These are phyloP conservation scores for Bauhinia variegata DNA, from an alignment of 306 rosid genomes.

Conservation along the genomic window DNA sequence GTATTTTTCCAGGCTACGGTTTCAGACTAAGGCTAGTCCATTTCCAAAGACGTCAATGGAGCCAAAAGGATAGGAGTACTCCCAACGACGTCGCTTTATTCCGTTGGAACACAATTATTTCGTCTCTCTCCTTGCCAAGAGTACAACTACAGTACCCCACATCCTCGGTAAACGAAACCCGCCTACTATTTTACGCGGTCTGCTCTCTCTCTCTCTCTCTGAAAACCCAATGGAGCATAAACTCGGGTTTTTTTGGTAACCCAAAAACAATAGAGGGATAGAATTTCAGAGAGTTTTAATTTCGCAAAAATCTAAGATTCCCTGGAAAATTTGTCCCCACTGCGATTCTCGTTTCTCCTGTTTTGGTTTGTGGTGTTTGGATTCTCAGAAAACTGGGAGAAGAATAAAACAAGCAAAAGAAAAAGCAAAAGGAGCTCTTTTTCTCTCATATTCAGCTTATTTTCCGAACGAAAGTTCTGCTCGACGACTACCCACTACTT, in stretches of 20 bases:
- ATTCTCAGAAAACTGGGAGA: slow-evolving; percentile 43
- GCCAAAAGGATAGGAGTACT: too few relatives aligned
- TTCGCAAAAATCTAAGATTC: slow-evolving; percentile 37
- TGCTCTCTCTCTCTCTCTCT: slow-evolving; percentile 15
- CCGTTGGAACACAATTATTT: not conserved
- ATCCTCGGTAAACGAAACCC: slow-evolving; percentile 35
- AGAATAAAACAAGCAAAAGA: slow-evolving; percentile 20
- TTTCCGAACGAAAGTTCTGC: slow-evolving; percentile 30
- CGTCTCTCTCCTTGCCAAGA: not conserved
- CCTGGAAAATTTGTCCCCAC: slow-evolving; percentile 50
- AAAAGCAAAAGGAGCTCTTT: slow-evolving; percentile 33
- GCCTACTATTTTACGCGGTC: not conserved
- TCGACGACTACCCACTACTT: slow-evolving; percentile 26
- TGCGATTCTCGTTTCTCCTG: slow-evolving; percentile 1
- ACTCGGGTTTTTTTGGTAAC: slow-evolving; percentile 39
- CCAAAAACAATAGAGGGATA: slow-evolving; percentile 27
- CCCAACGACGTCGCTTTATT: slow-evolving; percentile 29
- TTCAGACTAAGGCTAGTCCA: too few relatives aligned
- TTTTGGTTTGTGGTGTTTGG: slow-evolving; percentile 40
- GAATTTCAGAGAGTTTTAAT: slow-evolving; percentile 35
- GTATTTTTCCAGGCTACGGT: too few relatives aligned
- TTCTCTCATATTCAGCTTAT: slow-evolving; percentile 13
- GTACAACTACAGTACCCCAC: slow-evolving; percentile 23
- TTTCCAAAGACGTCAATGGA: too few relatives aligned
- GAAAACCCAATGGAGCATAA: not conserved